Evolutionary conservation across 2,329 filamentous ascomycete species (phyloP), one percentile per base, ranked within the genome.

Genomic region (Gliomastix tumulicola): DNA sequence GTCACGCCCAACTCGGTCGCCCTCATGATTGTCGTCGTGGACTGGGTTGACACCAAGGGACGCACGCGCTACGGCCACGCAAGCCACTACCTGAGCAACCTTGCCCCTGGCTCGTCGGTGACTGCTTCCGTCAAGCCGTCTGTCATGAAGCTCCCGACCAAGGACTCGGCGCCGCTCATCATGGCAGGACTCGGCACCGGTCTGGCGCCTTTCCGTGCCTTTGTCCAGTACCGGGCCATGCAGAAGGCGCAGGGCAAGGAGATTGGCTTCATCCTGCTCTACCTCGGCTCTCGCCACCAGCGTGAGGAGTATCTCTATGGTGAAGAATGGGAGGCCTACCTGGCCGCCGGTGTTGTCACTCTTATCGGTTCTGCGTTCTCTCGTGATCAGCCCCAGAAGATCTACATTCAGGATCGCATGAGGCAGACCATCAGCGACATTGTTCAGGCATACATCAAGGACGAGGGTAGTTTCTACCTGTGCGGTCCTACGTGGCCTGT

Each of bases 391-490:
- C 84, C 87, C 13, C 75, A 96, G 69, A 98, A 98, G 80, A 95
- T 98, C 47, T 98, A 98, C 66, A 98, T 98, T 55, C 92, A 98
- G 70, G 92, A 98, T 60, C 79, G 89, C 47, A 98, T 98, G 92
- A 75, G 92, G 40, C 75, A 97, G 74, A 88, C 83, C 1, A 66
- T 97, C 41, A 66, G 70, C 31, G 82, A 92, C 44, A 94, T 98
- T 45, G 74, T 88, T 40, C 69, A 88, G 62, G 84, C 88, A 1
- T 97, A 97, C 60, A 78, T 96, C 46, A 69, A 81, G 53, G 79
- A 96, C 48, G 83, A 92, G 50, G 92, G 92, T 39, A 82, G 84
- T 22, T 98, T 98, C 68, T 98, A 98, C 65, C 82, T 98, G 15
- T 98, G 92, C 59, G 92, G 92, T 31, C 92, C 92, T 21, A 98